Conservation (phyloP, 1,284 basidiomycete genomes). For the Malassezia yamatoensis region DNA sequence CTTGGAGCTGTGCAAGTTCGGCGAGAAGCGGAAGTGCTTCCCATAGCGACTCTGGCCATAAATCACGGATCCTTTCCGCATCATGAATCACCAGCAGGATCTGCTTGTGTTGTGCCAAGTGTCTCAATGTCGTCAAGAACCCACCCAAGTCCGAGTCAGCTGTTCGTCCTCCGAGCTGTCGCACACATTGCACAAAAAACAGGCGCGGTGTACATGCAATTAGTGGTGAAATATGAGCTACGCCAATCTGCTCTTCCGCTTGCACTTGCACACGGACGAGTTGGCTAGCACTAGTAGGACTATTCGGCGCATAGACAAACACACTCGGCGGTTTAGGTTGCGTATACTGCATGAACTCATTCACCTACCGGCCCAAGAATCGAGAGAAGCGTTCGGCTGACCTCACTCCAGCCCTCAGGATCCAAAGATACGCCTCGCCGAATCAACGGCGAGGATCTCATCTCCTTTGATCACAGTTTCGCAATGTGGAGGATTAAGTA, state of each 20-base stretch:
- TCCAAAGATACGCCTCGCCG: too few species aligned
- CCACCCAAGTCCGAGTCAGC: slow-evolving; percentile 4
- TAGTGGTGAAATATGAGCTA: slow-evolving; percentile 9
- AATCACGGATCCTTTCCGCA: slow-evolving; percentile 33
- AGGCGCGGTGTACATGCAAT: slow-evolving; percentile 10
- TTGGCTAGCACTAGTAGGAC: neutral
- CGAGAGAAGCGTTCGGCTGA: neutral
- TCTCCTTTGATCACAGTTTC: too few species aligned
- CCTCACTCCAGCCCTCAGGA: neutral
- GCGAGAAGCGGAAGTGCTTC: slow-evolving; percentile 28
- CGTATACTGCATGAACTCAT: neutral
- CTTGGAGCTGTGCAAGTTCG: slow-evolving; percentile 14
- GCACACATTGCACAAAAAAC: slow-evolving; percentile 7
- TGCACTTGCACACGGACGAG: neutral
- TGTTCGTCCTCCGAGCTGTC: slow-evolving; percentile 2
- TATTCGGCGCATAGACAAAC: neutral
- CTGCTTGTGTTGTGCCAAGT: neutral
- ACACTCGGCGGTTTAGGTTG: neutral
- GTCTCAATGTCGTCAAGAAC: neutral
- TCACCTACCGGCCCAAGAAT: neutral
- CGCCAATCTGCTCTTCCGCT: neutral
- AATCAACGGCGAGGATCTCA: too few species aligned
- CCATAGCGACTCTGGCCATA: slow-evolving; percentile 40
- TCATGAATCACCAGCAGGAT: slow-evolving; percentile 27
- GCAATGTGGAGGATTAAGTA: too few species aligned